A percentile compares a stretch with the other conserved stretches of the same genome.
Conservation (phyloP, 2,329 filamentous ascomycete species). For the Pyricularia sp. region DNA sequence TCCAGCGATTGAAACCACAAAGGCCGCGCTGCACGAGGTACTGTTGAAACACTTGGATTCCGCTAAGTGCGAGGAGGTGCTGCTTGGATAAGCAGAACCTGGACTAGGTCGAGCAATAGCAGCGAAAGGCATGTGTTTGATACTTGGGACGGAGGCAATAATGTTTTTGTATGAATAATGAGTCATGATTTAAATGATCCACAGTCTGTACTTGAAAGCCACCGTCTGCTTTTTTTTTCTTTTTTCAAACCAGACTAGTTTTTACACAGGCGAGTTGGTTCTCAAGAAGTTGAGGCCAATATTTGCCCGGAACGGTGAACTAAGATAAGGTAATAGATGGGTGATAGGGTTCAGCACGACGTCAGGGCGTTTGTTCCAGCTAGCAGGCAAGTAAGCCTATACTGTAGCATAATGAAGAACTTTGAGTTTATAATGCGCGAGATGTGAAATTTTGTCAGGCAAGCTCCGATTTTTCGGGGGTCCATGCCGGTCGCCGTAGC, state of each 20-base stretch:
- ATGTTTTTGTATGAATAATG: background rate
- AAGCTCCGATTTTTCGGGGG: background rate
- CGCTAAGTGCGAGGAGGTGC: constrained; percentile 32
- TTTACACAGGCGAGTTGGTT: no score
- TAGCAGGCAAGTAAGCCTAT: no score
- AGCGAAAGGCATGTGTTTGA: background rate
- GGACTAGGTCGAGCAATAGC: background rate
- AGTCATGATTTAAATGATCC: background rate
- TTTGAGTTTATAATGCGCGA: no score
- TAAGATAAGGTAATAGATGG: no score
- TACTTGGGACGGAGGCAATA: background rate
- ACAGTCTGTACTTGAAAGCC: no score
- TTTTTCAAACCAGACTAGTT: no score
- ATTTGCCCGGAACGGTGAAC: no score
- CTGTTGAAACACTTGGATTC: constrained; percentile 31
- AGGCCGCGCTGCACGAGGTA: constrained; percentile 34
- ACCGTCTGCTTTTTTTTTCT: no score
- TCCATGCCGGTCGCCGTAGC: background rate
- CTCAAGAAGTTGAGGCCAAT: no score
- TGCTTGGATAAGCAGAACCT: constrained; percentile 22
- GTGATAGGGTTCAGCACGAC: no score
- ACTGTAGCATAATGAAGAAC: no score
- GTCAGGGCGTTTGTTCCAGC: no score
- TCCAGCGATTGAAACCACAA: constrained; percentile 33
- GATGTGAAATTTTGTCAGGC: background rate